Base-by-base conservation (phyloP, 768 basidiomycete species). In the Pleurotus citrinopileatus region DNA sequence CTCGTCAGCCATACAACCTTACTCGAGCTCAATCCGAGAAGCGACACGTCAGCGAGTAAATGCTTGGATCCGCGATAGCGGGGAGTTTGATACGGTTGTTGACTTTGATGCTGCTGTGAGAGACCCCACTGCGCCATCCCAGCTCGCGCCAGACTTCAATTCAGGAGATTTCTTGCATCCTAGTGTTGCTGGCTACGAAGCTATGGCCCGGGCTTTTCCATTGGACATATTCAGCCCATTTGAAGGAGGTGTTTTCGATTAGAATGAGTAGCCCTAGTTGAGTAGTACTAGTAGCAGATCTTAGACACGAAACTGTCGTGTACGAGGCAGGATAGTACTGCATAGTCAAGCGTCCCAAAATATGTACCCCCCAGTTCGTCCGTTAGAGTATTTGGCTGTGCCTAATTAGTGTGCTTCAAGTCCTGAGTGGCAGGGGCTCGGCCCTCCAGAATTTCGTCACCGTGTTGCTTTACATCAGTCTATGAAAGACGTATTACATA, bases 391-490 rank as follows among this genome's bases (percentile, higher is more conserved):
- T n/a, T n/a, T n/a, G n/a, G n/a, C n/a, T 34, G 32, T 47, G 26
- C 19, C 9, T 28, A 2, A 34, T 17, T 50, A n/a, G 8, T 34
- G 32, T 34, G 32, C 32, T 17, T 34, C 38, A 19, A n/a, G 10
- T 37, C 22, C 9, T 51, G 1, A 20, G 17, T 70, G 42, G 73
- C 65, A 2, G 71, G 61, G 4, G 69, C 72, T 55, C 75, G 68
- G 17, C 84, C 84, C 22, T 76, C 72, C 25, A 84, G 70, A 22
- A 85, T 81, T 47, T 73, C 67, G 57, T 78, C 66, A 0, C 82
- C 83, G 38, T 83, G 75, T 48, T 81, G 74, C 60, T 82, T 83
- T 54, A 79, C 61, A 7, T 68, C 67, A 15, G 75, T 55, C 65
- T 77, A 42, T 17, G 38, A 17, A 45, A 19, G 38, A 1, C 9